Evolutionary conservation across 1,284 basidiomycete species (phyloP), one percentile per base, ranked within the genome.

Genomic region (Irpex sp.): DNA sequence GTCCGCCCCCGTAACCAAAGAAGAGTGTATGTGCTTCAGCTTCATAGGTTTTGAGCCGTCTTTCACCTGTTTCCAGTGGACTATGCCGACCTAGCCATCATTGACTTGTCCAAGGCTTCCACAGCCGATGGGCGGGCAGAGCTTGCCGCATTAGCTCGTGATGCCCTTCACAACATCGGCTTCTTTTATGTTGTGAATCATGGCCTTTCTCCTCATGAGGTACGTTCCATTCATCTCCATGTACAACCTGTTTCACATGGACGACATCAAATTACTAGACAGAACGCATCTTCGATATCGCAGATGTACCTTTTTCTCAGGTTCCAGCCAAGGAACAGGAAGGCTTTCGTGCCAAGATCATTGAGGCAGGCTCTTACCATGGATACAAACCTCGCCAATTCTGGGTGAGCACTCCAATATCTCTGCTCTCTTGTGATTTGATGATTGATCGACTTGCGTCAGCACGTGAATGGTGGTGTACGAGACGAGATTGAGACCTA

Each of bases 131-230:
- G 80, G 1, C 80, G 81, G 31, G 70, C 73, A 0, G 73, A 77
- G 57, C 78, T 89, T 0, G 81, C 82, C 0, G 66, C 71, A 19
- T 78, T 83, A 68, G 77, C 86, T 4, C 80, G 81, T 47, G 77
- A 85, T 62, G 89, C 88, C 0, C 81, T 91, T 77, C 74, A 78
- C 3, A 80, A 79, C 13, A 80, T 86, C 58, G 88, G 84, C 5
- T 91, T 88, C 71, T 85, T 87, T 74, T 88, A 85, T 67, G 78
- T 84, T 21, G 69, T 85, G 62, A 86, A 87, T 64, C 86, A 88
- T 66, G 85, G 86, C 4, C 81, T 82, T 54, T 76, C 74, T 0
- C 72, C 74, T 36, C 72, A 76, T 5, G 77, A 85, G 76, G 86
- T 79, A 63, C 26, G 26, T 26, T 26, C 26, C 26, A 26, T 26